Percentiles rank a stretch among this genome's conserved stretches.
Conservation (phyloP, 208 protist genomes). For the Leptomonas seymouri region DNA sequence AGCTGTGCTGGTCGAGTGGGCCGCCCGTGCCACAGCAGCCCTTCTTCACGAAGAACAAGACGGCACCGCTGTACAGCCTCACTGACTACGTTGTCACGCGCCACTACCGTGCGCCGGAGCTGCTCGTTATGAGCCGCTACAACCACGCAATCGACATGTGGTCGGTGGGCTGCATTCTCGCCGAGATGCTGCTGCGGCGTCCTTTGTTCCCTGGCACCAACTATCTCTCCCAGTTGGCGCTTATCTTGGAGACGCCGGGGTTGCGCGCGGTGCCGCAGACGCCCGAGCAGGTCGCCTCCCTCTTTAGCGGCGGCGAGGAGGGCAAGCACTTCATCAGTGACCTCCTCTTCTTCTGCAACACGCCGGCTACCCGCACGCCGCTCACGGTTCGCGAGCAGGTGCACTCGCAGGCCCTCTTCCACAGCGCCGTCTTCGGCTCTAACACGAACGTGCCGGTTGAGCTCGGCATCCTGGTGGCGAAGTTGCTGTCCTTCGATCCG, state of each 20-base stretch:
- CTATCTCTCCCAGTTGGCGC: conserved; percentile 61
- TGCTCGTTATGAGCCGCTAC: conserved; percentile 93
- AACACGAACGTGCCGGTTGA: conserved; percentile 45
- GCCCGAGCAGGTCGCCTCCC: conserved; percentile 66
- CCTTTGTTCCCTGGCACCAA: conserved; percentile 92
- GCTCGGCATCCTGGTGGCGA: conserved; percentile 45
- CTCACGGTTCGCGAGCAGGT: conserved; percentile 12
- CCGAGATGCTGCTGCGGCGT: conserved; percentile 89
- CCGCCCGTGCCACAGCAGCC: neutral
- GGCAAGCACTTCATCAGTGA: conserved; percentile 67
- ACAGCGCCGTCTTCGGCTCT: conserved; percentile 64
- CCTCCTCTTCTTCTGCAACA: conserved; percentile 38
- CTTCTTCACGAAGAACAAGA: conserved; percentile 5
- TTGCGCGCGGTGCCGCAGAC: conserved; percentile 84
- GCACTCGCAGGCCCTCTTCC: conserved; percentile 33
- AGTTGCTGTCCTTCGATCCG: conserved; percentile 63
- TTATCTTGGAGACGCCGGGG: conserved; percentile 68
- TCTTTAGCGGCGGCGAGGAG: conserved; percentile 66
- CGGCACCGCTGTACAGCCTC: conserved; percentile 54
- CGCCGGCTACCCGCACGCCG: neutral
- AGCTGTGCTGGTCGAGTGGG: conserved; percentile 30
- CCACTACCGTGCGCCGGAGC: conserved; percentile 98
- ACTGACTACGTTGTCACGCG: conserved; percentile 96
- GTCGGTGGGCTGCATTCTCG: conserved; percentile 66
- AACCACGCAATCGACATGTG: conserved; percentile 91